Evolutionary conservation across 2,329 filamentous ascomycete genomes (phyloP), one percentile per base, ranked within the genome.

Genomic region (Endoconidiophora laricicola): DNA sequence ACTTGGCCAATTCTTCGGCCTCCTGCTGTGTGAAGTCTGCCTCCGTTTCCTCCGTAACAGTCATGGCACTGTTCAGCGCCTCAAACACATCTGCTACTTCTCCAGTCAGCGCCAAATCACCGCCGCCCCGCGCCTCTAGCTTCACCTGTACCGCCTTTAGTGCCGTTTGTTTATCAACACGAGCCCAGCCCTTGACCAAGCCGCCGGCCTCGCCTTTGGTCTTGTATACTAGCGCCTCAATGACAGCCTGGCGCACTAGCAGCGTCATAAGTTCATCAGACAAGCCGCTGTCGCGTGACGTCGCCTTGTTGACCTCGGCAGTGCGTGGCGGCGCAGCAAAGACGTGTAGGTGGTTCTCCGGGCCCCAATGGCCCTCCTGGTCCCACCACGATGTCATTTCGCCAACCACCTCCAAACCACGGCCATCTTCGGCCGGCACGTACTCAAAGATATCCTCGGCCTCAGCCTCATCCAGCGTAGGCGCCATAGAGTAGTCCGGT

Each of bases 311-410:
- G 12, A 43, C 3, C 12, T 20, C 38, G 36, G 62, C 61, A 46
- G 61, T 63, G 9, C 29, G 29, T 33, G 29, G 29, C 48, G 36
- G 45, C 36, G 39, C 44, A 29, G 57, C 57, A 55, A 76, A 78
- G 2, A 66, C 64, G 14, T 57, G 58, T 54, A 72, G 70, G 45
- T 65, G 57, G 56, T 66, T 69, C 52, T 67, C 66, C 37, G 62
- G 52, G 44, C 64, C 64, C 72, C 74, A 78, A 57, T 76, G 66
- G n/a, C 65, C 64, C n/a, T 63, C 61, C 47, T 65, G 60, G 6
- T 75, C 66, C 73, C 74, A 79, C 74, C 73, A 79, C 23, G 61
- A 62, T 33, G 62, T 62, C 37, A 75, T 53, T 1, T 68, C 64
- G 39, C 67, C 68, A 10, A 76, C 66, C 46, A 68, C 63, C 54